Evolutionary conservation across 176 grass and related monocot species (phyloP), one percentile per base, ranked within the genome.

Genomic region (Bothriochloa decipiens): DNA sequence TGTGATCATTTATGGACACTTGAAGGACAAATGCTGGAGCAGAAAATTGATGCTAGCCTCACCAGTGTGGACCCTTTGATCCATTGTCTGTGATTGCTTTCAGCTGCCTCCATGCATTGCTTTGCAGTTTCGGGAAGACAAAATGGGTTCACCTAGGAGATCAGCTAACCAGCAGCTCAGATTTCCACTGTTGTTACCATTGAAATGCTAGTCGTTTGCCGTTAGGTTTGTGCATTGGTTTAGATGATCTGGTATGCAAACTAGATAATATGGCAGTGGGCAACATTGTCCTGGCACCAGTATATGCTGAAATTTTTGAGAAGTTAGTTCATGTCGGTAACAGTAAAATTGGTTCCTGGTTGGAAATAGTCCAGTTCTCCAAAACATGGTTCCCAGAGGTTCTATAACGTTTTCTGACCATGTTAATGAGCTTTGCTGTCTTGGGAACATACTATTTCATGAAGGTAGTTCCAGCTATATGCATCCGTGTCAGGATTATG

Each of bases 401-500:
- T 89, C 28, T 18, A 39, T 82, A 72, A 35, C n/a, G 60, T 16
- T 39, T 67, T 68, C 76, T 80, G 62, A 53, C 75, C 50, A 25
- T 86, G 61, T 46, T 47, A 62, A 18, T 46, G 11, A 81, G 65
- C 43, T 80, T 83, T 79, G 25, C 49, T 75, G 12, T 84, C n/a
- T 40, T 80, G 29, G 23, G 62, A 82, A 70, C 45, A 82, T 29
- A 45, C 68, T 73, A 45, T 32, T 46, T 83, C 11, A 37, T 52
- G 65, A 87, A n/a, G n/a, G 7, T 87, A 83, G 68, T 79, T 85
- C 70, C 63, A 64, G 70, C 65, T 85, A 74, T 28, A 45, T 65
- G 46, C 40, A 14, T 16, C 62, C 82, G 12, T 77, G 20, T 79
- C 73, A 63, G 62, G 60, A 37, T 78, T 82, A 43, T 49, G 29